phyloP scores from a whole-genome alignment of 768 basidiomycete species.

The Podaxis carcinomalis region DNA sequence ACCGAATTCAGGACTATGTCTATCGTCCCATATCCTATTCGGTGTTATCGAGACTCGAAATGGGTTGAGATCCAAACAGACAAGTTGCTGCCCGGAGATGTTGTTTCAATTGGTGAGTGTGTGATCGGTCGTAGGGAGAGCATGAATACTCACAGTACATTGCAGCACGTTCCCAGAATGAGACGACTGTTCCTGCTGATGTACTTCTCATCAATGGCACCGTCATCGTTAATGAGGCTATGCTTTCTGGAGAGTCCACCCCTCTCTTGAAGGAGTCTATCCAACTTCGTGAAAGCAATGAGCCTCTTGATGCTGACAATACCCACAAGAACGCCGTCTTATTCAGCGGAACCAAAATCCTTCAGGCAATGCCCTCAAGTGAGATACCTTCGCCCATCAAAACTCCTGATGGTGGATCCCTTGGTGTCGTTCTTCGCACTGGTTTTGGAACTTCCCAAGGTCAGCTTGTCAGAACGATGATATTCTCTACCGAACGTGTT shows the following conservation, averaged over 20 bases:
- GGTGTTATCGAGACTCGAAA: constrained; percentile 71
- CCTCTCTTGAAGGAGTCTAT: constrained; percentile 95
- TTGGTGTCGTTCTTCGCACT: constrained; percentile 89
- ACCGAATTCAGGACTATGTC: constrained; percentile 98
- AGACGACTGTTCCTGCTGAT: constrained; percentile 91
- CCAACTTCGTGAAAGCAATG: constrained; percentile 70
- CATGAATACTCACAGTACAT: constrained; percentile 4
- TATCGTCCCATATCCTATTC: constrained; percentile 84
- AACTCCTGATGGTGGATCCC: constrained; percentile 89
- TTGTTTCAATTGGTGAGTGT: constrained; percentile 69
- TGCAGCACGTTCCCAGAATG: constrained; percentile 62
- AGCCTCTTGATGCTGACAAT: constrained; percentile 81
- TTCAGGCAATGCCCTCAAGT: constrained; percentile 66
- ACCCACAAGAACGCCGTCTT: constrained; percentile 84
- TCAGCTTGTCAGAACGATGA: constrained; percentile 97
- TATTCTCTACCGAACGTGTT: constrained; percentile 95
- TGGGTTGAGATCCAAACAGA: constrained; percentile 85
- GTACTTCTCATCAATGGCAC: constrained; percentile 89
- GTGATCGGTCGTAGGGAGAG: background rate
- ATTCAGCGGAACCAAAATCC: constrained; percentile 95
- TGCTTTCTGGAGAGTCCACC: constrained; percentile 98
- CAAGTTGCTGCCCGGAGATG: constrained; percentile 85
- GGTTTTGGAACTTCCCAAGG: constrained; percentile 98
- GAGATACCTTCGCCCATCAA: constrained; percentile 42
- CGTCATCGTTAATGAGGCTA: constrained; percentile 97